Percentiles rank a stretch among this genome's conserved stretches.
Evolutionary conservation across 192 early-diverging fungal genomes (phyloP).

Genomic region (Backusella sp.): DNA sequence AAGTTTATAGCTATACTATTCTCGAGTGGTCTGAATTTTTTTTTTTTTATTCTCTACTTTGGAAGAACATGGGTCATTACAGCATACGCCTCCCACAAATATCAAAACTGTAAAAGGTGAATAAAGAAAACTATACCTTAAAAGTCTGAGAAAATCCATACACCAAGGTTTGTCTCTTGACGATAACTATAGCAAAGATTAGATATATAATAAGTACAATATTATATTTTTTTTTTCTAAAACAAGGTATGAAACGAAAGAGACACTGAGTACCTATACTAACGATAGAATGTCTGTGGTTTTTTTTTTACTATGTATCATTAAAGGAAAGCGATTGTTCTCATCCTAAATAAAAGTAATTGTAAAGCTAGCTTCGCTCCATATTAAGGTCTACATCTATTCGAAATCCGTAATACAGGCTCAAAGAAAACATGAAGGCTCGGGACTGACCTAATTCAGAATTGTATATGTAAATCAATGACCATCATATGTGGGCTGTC

Average conservation of each 20-base stretch:
- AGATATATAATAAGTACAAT: too few species aligned
- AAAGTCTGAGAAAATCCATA: neutral
- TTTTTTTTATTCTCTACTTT: neutral
- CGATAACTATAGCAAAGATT: too few species aligned
- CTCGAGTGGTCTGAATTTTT: neutral
- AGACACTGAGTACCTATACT: neutral
- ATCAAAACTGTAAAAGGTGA: neutral
- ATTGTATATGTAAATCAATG: neutral
- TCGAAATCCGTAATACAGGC: neutral
- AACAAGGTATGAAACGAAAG: neutral
- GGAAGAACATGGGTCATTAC: neutral
- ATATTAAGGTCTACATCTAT: neutral
- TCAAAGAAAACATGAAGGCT: neutral
- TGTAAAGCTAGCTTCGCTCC: neutral
- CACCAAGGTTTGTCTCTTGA: too few species aligned
- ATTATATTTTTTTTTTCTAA: neutral
- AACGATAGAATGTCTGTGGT: neutral
- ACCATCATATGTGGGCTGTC: neutral
- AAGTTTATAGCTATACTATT: neutral
- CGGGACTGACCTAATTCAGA: constrained; percentile 2
- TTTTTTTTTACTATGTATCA: neutral
- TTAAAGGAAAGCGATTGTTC: neutral
- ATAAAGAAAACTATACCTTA: neutral
- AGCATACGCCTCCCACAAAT: neutral
- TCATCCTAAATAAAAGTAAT: neutral